Percentiles rank a stretch among this genome's conserved stretches.
phyloP scores from a whole-genome alignment of 2,329 filamentous ascomycete species.

The Dactylonectria estremocensis region DNA sequence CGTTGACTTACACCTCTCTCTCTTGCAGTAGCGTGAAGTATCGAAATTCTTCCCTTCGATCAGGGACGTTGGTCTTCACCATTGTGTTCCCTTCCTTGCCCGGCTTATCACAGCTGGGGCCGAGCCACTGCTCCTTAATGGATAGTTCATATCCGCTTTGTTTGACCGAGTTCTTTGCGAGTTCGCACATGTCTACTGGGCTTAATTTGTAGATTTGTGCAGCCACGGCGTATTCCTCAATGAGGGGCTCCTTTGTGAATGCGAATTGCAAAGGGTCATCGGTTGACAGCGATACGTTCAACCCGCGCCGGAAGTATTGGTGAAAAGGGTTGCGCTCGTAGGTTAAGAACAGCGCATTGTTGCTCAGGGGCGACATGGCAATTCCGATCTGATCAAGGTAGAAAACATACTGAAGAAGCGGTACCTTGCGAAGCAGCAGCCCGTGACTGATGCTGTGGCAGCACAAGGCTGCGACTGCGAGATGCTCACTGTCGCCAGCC shows the following conservation, averaged over 20 bases:
- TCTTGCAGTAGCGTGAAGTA: conserved; percentile 90
- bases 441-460: conserved; percentile 98
- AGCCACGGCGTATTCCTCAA: conserved; percentile 97
- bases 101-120: conserved; percentile 81
- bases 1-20: conserved; percentile 79
- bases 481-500: conserved; percentile 95
- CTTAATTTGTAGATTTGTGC: conserved; percentile 99
- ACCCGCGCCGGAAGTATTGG: conserved; percentile 92
- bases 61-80: conserved; percentile 96
- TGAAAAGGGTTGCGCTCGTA: conserved; percentile 98
- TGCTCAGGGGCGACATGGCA: conserved; percentile 98
- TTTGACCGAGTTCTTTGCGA: conserved; percentile 95
- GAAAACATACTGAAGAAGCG: conserved; percentile 95
- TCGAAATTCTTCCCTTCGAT: conserved; percentile 90
- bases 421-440: conserved; percentile 91
- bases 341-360: conserved; percentile 95
- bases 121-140: conserved; percentile 94
- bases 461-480: conserved; percentile 91
- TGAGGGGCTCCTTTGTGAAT: conserved; percentile 97
- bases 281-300: conserved; percentile 96
- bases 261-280: conserved; percentile 98
- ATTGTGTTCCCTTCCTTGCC: conserved; percentile 91
- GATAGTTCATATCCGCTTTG: conserved; percentile 94
- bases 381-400: conserved; percentile 99
- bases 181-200: conserved; percentile 97